Evolutionary conservation across 202 grass and related monocot genomes (phyloP).

Genomic region (Elaeis oleifera): DNA sequence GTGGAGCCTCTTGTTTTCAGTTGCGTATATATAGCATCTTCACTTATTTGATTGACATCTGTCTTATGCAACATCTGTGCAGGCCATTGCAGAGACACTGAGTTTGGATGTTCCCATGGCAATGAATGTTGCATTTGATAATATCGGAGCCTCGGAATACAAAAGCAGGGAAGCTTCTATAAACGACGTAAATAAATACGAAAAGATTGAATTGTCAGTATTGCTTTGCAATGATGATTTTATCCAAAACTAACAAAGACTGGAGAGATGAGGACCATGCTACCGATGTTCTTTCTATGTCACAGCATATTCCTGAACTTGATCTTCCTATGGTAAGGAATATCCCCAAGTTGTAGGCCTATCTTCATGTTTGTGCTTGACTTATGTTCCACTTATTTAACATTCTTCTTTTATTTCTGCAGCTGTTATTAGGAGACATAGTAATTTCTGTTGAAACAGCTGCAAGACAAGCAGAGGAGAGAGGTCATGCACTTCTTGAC

Average conservation of each 20-base stretch:
- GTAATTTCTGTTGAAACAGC: constrained; percentile 90
- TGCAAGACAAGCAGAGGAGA: constrained; percentile 60
- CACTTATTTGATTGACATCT: not conserved
- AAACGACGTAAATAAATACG: constrained; percentile 41
- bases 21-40: no score
- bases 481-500: constrained; percentile 63
- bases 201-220: constrained; percentile 53
- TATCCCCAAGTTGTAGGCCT: not conserved
- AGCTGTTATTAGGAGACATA: constrained; percentile 78
- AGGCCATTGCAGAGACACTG: constrained; percentile 67
- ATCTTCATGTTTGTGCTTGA: constrained; percentile 13
- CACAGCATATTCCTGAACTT: constrained; percentile 64
- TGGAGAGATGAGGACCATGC: constrained; percentile 60
- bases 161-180: constrained; percentile 58
- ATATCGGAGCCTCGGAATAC: constrained; percentile 35
- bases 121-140: constrained; percentile 49
- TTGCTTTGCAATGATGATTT: constrained; percentile 72
- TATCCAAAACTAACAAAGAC: constrained; percentile 71
- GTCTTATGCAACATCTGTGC: constrained; percentile 12
- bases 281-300: constrained; percentile 92
- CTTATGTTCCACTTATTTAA: constrained; percentile 1
- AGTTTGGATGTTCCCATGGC: constrained; percentile 48
- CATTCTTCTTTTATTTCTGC: constrained; percentile 25
- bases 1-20: no score
- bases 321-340: constrained; percentile 53